Evolutionary conservation across 768 basidiomycete genomes (phyloP), one percentile per base, ranked within the genome.

Genomic region (Auricularia sp.): DNA sequence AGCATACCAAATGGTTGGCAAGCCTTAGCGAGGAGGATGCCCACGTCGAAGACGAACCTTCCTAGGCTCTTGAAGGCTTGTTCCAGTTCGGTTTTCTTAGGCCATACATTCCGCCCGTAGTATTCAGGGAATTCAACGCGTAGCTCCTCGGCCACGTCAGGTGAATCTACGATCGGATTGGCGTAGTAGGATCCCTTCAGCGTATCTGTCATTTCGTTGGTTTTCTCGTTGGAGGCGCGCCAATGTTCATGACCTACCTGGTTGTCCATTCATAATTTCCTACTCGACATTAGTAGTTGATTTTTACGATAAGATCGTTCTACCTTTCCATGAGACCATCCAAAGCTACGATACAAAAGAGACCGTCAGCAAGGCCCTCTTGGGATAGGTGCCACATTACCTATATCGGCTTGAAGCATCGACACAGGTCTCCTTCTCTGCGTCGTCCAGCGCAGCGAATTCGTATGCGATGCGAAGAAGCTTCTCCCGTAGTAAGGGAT

Each of bases 261-360:
- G 90, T 69, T 85, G 88, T 36, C 95, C 95, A 71, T 98, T 98
- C 94, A 98, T 97, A 58, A 95, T 85, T 81, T 98, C 96, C 86
- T 92, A 64, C 35, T 35, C 6, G 54, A 64, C 45, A 65, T n/a
- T 14, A 65, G 24, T n/a, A 11, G 47, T 45, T 21, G 3, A 58
- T 66, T 16, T 56, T 47, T 39, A 2, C 34, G 11, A 7, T 34
- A 56, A 29, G 10, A 36, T 16, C 67, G 72, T 62, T 29, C 29
- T 69, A 86, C 90, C 82, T 98, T 97, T 64, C 96, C 96, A 75
- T 96, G 92, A 54, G 89, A 92, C 96, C 96, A 98, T n/a, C 96
- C 96, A 74, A 94, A 98, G 73, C 88, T 90, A 69, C 14, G 54
- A 39, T 37, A 21, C 56, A 21, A 61, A 18, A 63, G 61, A 44